A percentile compares a stretch with the other conserved stretches of the same genome.
These are phyloP conservation scores for Ceratobasidium sp. DNA, from an alignment of 1,284 basidiomycete genomes.

Conservation along the genomic window DNA sequence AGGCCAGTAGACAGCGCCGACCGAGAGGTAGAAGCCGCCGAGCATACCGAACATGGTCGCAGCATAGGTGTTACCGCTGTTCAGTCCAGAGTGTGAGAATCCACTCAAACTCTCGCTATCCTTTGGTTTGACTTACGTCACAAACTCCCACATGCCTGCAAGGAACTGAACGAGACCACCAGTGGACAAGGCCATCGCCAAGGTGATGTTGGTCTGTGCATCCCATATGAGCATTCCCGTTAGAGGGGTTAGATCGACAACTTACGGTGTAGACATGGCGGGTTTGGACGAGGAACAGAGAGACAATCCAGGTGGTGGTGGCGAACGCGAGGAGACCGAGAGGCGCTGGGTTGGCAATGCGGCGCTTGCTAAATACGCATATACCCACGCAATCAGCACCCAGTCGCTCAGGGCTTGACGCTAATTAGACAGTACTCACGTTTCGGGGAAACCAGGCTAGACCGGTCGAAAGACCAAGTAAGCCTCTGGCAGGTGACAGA, in stretches of 20 bases:
- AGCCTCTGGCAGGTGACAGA: not conserved
- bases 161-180: slow-evolving; percentile 58
- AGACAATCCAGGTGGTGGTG: slow-evolving; percentile 56
- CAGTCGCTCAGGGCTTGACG: not conserved
- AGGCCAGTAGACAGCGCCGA: slow-evolving; percentile 28
- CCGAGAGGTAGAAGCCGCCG: slow-evolving; percentile 51
- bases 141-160: slow-evolving; percentile 59
- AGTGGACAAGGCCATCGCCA: slow-evolving; percentile 50
- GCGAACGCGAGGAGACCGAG: slow-evolving; percentile 55
- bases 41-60: slow-evolving; percentile 55
- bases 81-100: not conserved
- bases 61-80: slow-evolving; percentile 58
- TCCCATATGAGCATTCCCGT: not conserved
- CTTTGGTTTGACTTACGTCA: slow-evolving; percentile 18
- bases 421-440: not conserved
- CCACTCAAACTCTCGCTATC: not conserved
- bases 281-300: slow-evolving; percentile 49
- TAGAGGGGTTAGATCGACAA: not conserved
- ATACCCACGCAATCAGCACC: not conserved
- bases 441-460: slow-evolving; percentile 33
- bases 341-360: slow-evolving; percentile 59
- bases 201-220: slow-evolving; percentile 54
- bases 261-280: slow-evolving; percentile 16
- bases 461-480: too few relatives aligned
- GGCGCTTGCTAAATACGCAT: slow-evolving; percentile 44